Base-by-base conservation (phyloP, 331 rosid genomes). In the Acacia concinna region DNA sequence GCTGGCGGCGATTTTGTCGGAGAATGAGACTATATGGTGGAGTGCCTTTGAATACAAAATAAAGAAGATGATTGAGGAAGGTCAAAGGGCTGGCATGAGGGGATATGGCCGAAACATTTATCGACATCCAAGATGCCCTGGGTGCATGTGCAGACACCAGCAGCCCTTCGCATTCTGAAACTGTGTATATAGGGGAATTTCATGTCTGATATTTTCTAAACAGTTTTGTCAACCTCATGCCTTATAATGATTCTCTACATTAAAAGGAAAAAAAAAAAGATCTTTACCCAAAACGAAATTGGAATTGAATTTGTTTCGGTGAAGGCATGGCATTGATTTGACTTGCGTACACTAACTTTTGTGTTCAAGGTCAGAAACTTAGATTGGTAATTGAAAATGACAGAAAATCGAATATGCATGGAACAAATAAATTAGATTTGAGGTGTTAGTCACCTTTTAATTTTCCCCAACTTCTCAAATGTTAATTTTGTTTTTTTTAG, bases 1-100 rank as follows among this genome's bases (percentile, higher is more conserved):
- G 84, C 78, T 95, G 81, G 98, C 99, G 1, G 77, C 93, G 52
- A 88, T 93, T 75, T 86, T 93, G 84, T 77, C 84, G 0, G 94
- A 91, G 84, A 91, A 86, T 77, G 87, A 67, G 51, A 90, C 85
- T 79, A 89, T 88, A 78, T 86, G 84, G 17, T 95, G 99, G 99
- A 80, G 76, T 13, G 65, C 81, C 38, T 93, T 93, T 78, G 91
- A 86, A 87, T 85, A 88, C 11, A 84, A 96, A 78, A 88, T 91
- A 18, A 91, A 82, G 64, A 95, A 93, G 90, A 95, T 93, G 99
- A 89, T 95, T 32, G 89, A 88, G 59, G 96, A 95, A 86, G 92
- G 90, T 71, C 98, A 90, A 78, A 89, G 84, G 32, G 85, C 81
- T 49, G 89, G 71, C 59, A 73, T 76, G 25, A 93, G 97, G 77